phyloP scores from a whole-genome alignment of 2,329 filamentous ascomycete species.

The Sarocladium strictum region DNA sequence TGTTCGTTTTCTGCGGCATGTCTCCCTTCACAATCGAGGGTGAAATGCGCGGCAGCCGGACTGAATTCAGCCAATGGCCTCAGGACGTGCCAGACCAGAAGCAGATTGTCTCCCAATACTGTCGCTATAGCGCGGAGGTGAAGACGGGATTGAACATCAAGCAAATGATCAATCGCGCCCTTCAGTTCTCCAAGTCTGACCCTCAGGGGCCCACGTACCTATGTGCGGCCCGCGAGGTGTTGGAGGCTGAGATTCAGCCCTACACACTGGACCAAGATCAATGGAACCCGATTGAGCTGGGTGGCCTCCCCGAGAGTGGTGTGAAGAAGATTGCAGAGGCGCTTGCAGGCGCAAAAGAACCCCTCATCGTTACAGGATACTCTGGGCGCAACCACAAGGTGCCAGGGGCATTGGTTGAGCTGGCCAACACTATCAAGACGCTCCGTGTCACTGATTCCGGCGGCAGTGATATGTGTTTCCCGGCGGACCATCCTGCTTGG shows the following conservation, averaged over 20 bases:
- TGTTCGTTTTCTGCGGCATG: slow-evolving; percentile 72
- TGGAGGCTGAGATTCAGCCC: slow-evolving; percentile 77
- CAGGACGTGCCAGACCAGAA: slow-evolving; percentile 80
- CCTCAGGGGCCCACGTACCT: slow-evolving; percentile 79
- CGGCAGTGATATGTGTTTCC: slow-evolving; percentile 78
- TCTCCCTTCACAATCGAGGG: slow-evolving; percentile 73
- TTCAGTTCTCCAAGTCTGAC: slow-evolving; percentile 74
- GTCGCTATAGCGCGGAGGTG: slow-evolving; percentile 75
- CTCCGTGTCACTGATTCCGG: slow-evolving; percentile 69
- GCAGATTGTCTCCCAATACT: slow-evolving; percentile 77
- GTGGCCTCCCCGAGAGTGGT: slow-evolving; percentile 48
- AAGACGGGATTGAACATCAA: slow-evolving; percentile 82
- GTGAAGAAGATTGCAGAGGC: slow-evolving; percentile 54
- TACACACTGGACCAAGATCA: slow-evolving; percentile 62
- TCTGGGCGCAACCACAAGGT: slow-evolving; percentile 61
- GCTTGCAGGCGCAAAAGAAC: slow-evolving; percentile 57
- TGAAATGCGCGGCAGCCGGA: slow-evolving; percentile 69
- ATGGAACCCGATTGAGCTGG: slow-evolving; percentile 66
- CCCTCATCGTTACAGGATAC: slow-evolving; percentile 67
- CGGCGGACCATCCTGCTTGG: slow-evolving; percentile 61
- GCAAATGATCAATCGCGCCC: slow-evolving; percentile 78
- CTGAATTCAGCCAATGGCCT: slow-evolving; percentile 83
- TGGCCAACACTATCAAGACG: slow-evolving; percentile 63
- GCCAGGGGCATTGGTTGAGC: slow-evolving; percentile 55
- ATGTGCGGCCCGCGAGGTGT: slow-evolving; percentile 70